These are phyloP conservation scores for Oropetium thomaeum DNA, from an alignment of 176 grass and related monocot genomes.

Conservation along the genomic window DNA sequence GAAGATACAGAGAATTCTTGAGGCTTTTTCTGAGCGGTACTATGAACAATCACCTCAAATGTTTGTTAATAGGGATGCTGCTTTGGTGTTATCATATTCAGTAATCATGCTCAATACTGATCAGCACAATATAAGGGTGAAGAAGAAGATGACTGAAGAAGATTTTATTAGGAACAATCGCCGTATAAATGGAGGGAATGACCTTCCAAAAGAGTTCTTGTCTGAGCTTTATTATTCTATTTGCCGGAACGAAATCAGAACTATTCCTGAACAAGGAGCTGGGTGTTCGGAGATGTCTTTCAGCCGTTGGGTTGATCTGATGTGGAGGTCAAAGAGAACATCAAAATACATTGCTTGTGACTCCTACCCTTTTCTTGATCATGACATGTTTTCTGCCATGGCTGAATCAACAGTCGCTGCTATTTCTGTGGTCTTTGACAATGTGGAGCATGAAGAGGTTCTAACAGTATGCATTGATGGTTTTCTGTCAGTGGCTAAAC, in stretches of 20 bases:
- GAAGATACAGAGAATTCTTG: slow-evolving; percentile 95
- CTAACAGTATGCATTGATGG: slow-evolving; percentile 76
- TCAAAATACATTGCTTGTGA: slow-evolving; percentile 71
- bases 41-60: slow-evolving; percentile 90
- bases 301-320: slow-evolving; percentile 88
- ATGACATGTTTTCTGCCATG: slow-evolving; percentile 92
- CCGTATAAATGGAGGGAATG: slow-evolving; percentile 81
- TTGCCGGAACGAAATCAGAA: slow-evolving; percentile 91
- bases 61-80: slow-evolving; percentile 86
- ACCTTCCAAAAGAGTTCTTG: slow-evolving; percentile 87
- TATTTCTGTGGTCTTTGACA: slow-evolving; percentile 95
- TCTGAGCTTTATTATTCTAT: slow-evolving; percentile 83
- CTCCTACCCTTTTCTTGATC: slow-evolving; percentile 71
- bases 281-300: slow-evolving; percentile 93
- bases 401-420: slow-evolving; percentile 84
- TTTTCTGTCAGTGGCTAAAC: slow-evolving; percentile 81
- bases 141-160: slow-evolving; percentile 99
- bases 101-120: slow-evolving; percentile 98
- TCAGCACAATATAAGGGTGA: slow-evolving; percentile 93
- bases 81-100: slow-evolving; percentile 87
- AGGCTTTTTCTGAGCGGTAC: slow-evolving; percentile 94
- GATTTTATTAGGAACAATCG: slow-evolving; percentile 98
- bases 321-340: slow-evolving; percentile 79
- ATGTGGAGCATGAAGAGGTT: slow-evolving; percentile 76
- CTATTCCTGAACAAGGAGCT: slow-evolving; percentile 74